Percentiles rank a stretch among this genome's conserved stretches.
phyloP scores from a whole-genome alignment of 371 early-diverging fungal species.

The Lichtheimia corymbifera region DNA sequence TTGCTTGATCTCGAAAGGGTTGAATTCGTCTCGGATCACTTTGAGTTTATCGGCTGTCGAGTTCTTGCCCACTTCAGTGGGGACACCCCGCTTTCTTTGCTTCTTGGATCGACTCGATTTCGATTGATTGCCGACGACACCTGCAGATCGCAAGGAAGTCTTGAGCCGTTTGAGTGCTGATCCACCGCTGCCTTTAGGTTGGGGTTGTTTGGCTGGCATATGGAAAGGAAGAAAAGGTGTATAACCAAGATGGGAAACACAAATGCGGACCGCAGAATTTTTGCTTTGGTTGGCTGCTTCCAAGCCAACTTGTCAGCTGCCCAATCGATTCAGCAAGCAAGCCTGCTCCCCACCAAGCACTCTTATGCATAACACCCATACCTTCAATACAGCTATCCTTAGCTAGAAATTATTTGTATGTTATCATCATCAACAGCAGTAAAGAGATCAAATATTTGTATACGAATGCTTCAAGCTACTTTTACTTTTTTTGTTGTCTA shows the following conservation, averaged over 20 bases:
- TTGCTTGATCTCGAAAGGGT: conserved; percentile 90
- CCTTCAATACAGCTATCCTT: no score
- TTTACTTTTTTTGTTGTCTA: neutral
- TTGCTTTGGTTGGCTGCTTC: no score
- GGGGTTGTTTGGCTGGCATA: conserved; percentile 9
- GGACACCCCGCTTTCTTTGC: conserved; percentile 61
- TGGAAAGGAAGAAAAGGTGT: no score
- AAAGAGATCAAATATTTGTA: no score
- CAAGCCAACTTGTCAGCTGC: no score
- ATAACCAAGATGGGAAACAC: no score
- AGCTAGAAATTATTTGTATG: no score
- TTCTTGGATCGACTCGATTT: conserved; percentile 63
- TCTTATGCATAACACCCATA: no score
- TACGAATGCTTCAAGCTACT: neutral
- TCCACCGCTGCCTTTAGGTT: conserved; percentile 37
- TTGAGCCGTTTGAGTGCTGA: conserved; percentile 83
- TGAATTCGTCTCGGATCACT: conserved; percentile 63
- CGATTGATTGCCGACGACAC: conserved; percentile 74
- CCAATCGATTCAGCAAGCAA: no score
- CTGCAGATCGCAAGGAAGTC: conserved; percentile 70
- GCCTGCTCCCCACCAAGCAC: no score
- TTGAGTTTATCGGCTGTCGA: conserved; percentile 52
- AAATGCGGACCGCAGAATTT: no score
- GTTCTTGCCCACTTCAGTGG: conserved; percentile 58
- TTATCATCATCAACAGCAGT: no score